Base-by-base conservation (phyloP, 768 basidiomycete genomes). In the Collybiopsis confluens region DNA sequence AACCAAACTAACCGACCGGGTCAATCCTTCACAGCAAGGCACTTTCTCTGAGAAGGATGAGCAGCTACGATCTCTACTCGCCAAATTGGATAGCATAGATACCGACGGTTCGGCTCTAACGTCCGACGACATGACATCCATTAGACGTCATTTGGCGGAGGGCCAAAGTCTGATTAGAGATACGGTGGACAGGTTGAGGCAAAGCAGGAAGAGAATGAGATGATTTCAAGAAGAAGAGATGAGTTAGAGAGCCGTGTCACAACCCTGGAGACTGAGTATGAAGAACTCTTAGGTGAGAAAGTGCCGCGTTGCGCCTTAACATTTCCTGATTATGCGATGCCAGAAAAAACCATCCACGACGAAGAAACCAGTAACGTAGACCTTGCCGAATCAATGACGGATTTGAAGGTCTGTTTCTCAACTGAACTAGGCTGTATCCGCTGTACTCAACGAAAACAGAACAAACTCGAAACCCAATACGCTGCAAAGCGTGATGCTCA, bases 1-100 rank as follows among this genome's bases (percentile, higher is more conserved):
- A 20, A 52, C 33, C 15, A 55, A 30, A 40, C 49, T 54, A 21
- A 48, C 41, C 49, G 35, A 35, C 10, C 11, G 38, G 28, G 26
- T 49, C 27, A 35, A 54, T 30, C 40, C 54, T 56, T 52, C 60
- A 58, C 60, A 91, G 90, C 90, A 93, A 74, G 92, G 90, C n/a
- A 85, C 88, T 2, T 90, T 94, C 69, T 94, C 92, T 52, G 93
- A 96, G 76, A 94, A 93, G 74, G 93, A 96, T 68, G 92, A 96
- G 62, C 90, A 93, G 60, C 78, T 97, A 63, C 86, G 94, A 56
- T 81, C 85, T 45, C 81, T 93, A 49, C 77, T 97, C 56, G 76
- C 82, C 11, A 95, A 94, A 65, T 77, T 97, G 60, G 92, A 96
- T 63, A 80, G 77, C 59, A 82, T 92, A 60, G 91, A 93, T 63